Evolutionary conservation across 169 alveolate genomes (phyloP).

Genomic region (Eimeria tenella): DNA sequence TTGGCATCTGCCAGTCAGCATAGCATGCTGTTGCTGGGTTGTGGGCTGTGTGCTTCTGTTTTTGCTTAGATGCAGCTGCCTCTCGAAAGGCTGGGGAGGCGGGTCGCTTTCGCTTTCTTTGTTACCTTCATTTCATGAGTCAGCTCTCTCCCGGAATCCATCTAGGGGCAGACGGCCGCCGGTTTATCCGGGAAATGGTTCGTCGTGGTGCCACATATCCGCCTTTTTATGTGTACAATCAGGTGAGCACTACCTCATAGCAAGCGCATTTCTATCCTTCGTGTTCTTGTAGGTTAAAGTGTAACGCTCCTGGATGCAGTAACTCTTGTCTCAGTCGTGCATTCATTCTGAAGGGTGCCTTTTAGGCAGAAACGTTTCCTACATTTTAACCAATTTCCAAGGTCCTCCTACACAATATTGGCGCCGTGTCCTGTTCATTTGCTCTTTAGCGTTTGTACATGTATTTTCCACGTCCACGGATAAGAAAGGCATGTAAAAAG

Average conservation of each 20-base stretch:
- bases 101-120: constrained; percentile 29
- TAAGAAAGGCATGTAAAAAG: no score
- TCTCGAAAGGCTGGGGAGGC: constrained; percentile 9
- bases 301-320: not conserved
- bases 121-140: constrained; percentile 20
- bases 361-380: no score
- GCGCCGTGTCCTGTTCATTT: no score
- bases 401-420: no score
- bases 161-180: constrained; percentile 57
- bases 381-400: no score
- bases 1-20: not conserved
- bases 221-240: constrained; percentile 35
- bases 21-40: not conserved
- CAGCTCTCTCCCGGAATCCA: not conserved
- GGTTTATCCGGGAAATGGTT: not conserved
- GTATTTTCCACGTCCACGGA: no score
- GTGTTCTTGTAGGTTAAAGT: not conserved
- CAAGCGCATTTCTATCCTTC: not conserved
- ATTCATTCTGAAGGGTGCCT: no score
- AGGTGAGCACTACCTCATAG: not conserved
- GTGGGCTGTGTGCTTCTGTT: not conserved
- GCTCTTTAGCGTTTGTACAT: no score
- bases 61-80: constrained; percentile 2
- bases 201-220: constrained; percentile 38
- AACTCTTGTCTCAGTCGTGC: no score